phyloP scores from a whole-genome alignment of 2,329 filamentous ascomycete species.

The Domatiomyces globalis region DNA sequence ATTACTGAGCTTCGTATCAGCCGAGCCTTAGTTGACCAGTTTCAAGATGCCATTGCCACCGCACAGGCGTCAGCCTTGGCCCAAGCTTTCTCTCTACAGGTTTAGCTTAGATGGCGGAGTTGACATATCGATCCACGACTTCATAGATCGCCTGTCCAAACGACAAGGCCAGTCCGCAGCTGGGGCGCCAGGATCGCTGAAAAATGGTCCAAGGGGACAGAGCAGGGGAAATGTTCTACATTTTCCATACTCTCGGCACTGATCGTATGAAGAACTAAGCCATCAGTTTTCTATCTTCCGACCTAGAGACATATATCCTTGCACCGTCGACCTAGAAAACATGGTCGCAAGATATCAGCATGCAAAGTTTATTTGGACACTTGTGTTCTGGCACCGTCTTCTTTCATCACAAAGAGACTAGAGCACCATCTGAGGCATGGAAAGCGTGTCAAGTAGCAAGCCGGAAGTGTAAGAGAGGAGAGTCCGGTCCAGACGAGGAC shows the following conservation, averaged over 20 bases:
- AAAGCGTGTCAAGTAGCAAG: conserved; percentile 11
- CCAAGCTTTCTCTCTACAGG: conserved; percentile 21
- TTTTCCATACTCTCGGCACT: conserved; percentile 84
- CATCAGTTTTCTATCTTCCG: conserved; percentile 52
- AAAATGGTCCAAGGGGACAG: not conserved
- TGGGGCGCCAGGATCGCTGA: not conserved
- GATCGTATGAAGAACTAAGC: conserved; percentile 68
- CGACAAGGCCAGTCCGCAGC: not conserved
- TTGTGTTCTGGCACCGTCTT: conserved; percentile 50
- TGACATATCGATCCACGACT: conserved; percentile 25
- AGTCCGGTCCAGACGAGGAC: conserved; percentile 2
- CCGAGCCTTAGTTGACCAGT: not conserved
- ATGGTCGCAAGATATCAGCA: conserved; percentile 53
- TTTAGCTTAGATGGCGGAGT: conserved; percentile 26
- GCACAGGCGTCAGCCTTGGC: not conserved
- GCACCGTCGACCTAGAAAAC: conserved; percentile 50
- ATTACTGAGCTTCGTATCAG: conserved; percentile 20
- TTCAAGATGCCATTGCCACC: not conserved
- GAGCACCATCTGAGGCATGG: conserved; percentile 19
- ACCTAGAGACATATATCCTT: conserved; percentile 68
- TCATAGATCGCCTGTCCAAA: conserved; percentile 15
- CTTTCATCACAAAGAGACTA: conserved; percentile 51
- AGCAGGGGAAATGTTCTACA: conserved; percentile 18
- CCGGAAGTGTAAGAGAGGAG: conserved; percentile 14
- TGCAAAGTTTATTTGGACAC: conserved; percentile 56